phyloP scores from a whole-genome alignment of 257 asterid species.

The Gynochthodes officinalis region DNA sequence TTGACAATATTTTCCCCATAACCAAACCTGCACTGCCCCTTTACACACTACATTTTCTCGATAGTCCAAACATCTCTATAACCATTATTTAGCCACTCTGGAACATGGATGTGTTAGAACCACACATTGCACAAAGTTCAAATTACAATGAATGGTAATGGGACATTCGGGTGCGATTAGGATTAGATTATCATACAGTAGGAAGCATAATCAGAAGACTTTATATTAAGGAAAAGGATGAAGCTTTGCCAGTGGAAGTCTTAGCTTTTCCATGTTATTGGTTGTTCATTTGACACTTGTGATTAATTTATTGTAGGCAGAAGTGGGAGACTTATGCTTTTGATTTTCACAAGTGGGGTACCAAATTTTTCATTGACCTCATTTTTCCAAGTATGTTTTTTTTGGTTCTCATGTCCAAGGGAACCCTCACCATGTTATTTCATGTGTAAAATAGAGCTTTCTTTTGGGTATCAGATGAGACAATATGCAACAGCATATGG shows the following conservation, averaged over 20 bases:
- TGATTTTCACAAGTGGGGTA: slow-evolving; percentile 13
- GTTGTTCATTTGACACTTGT: slow-evolving; percentile 24
- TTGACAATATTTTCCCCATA: slow-evolving; percentile 13
- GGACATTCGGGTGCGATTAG: slow-evolving; percentile 13
- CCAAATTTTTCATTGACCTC: slow-evolving; percentile 25
- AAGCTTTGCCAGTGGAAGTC: slow-evolving; percentile 19
- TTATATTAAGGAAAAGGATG: slow-evolving; percentile 12
- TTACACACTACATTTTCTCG: slow-evolving; percentile 19
- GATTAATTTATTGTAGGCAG: slow-evolving; percentile 6
- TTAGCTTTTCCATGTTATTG: slow-evolving; percentile 23
- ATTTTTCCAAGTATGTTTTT: slow-evolving; percentile 9
- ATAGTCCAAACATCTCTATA: slow-evolving; percentile 4
- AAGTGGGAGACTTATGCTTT: slow-evolving; percentile 15
- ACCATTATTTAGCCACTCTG: background rate
- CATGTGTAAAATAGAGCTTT: background rate
- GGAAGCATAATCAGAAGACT: slow-evolving; percentile 22
- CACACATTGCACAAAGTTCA: slow-evolving; percentile 5
- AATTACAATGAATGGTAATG: slow-evolving; percentile 8
- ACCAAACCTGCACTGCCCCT: slow-evolving; percentile 6
- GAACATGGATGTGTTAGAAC: slow-evolving; percentile 6
- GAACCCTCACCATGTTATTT: background rate
- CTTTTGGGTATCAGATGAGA: slow-evolving; percentile 17
- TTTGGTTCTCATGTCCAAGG: slow-evolving; percentile 1
- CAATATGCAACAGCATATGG: background rate
- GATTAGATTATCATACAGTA: slow-evolving; percentile 11